Evolutionary conservation across 2,329 filamentous ascomycete species (phyloP).

Genomic region (Trichoderma koningiopsis): DNA sequence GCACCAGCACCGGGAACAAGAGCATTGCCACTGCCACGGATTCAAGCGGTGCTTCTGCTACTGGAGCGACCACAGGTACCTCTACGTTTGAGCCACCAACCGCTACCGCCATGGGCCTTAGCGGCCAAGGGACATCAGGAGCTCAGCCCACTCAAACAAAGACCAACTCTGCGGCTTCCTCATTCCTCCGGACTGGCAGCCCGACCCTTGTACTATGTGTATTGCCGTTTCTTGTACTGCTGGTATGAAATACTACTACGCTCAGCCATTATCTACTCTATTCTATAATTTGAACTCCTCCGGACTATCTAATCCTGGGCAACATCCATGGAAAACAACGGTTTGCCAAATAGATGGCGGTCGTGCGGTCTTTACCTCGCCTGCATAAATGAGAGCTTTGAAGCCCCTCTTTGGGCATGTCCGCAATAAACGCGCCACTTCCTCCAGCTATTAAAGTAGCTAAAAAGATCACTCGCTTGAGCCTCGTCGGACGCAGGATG

Average conservation of each 20-base stretch:
- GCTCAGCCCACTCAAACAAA: slow-evolving; percentile 9
- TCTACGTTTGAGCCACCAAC: neutral
- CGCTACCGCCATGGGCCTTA: slow-evolving; percentile 4
- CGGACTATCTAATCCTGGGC: slow-evolving; percentile 2
- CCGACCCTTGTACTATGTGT: slow-evolving; percentile 4
- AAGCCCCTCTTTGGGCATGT: slow-evolving; percentile 12
- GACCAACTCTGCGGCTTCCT: neutral
- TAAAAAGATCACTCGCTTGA: neutral
- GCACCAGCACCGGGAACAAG: neutral
- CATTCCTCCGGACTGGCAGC: neutral
- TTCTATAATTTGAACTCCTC: neutral
- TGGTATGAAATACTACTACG: slow-evolving; percentile 14
- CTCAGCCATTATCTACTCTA: neutral
- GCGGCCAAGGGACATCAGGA: slow-evolving; percentile 3
- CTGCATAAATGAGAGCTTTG: slow-evolving; percentile 8
- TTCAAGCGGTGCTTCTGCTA: neutral
- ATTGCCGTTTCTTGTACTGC: slow-evolving; percentile 21
- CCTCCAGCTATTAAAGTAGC: neutral
- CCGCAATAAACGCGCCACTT: neutral
- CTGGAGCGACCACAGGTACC: slow-evolving; percentile 8
- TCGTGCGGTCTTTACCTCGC: neutral
- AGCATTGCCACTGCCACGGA: neutral
- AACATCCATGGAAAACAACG: neutral
- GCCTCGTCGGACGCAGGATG: neutral
- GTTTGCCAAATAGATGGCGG: neutral